phyloP scores from a whole-genome alignment of 371 early-diverging fungal genomes.

The Mucor sp. region DNA sequence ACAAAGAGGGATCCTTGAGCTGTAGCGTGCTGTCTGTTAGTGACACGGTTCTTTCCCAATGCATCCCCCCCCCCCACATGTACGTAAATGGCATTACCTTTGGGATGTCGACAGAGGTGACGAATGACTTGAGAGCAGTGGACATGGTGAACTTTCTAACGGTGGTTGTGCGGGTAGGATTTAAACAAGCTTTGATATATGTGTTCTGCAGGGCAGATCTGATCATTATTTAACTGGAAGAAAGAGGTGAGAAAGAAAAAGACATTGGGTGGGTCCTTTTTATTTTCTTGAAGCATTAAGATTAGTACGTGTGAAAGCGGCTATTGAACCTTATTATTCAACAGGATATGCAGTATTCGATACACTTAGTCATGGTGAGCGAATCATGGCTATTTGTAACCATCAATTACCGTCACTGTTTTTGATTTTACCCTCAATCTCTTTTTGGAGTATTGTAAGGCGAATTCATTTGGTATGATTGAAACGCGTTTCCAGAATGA shows the following conservation, averaged over 20 bases:
- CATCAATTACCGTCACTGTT: neutral
- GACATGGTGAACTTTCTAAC: constrained; percentile 18
- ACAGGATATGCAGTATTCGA: neutral
- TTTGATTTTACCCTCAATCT: neutral
- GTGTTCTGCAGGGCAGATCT: constrained; percentile 30
- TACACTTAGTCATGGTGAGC: neutral
- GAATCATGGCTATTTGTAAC: neutral
- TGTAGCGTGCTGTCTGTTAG: constrained; percentile 14
- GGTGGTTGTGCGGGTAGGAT: constrained; percentile 17
- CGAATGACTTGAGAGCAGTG: constrained; percentile 15
- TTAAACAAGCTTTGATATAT: constrained; percentile 39
- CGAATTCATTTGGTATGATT: too few relatives aligned
- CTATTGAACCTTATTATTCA: constrained; percentile 14
- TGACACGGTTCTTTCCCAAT: neutral
- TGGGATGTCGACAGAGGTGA: constrained; percentile 30
- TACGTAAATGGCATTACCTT: constrained; percentile 26
- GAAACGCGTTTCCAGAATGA: too few relatives aligned
- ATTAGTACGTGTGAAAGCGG: constrained; percentile 14
- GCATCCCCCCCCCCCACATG: too few relatives aligned
- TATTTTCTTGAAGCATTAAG: neutral
- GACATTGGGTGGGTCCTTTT: neutral
- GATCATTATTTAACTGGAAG: constrained; percentile 17
- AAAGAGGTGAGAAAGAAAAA: constrained; percentile 4
- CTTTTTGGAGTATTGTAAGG: too few relatives aligned
- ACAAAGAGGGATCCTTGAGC: constrained; percentile 56